phyloP scores from a whole-genome alignment of 2,329 filamentous ascomycete genomes.

The Amylocarpus encephaloides region DNA sequence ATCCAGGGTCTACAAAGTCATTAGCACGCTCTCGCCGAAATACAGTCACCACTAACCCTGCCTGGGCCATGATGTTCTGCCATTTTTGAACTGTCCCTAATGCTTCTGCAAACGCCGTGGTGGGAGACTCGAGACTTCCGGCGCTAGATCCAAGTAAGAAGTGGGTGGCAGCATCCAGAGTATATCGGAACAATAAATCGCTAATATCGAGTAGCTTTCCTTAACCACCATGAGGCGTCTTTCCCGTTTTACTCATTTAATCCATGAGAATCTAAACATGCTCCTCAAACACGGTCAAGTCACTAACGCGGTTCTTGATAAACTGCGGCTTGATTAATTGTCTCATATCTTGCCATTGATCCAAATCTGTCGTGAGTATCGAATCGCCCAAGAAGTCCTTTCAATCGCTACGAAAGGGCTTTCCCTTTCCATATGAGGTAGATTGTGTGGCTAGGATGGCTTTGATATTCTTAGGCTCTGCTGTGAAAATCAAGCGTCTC shows the following conservation, averaged over 20 bases:
- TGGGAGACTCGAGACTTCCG: conserved; percentile 48
- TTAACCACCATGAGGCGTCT: conserved; percentile 42
- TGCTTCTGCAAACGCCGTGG: conserved; percentile 67
- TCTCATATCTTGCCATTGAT: conserved; percentile 73
- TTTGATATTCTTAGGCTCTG: conserved; percentile 85
- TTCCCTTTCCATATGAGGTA: conserved; percentile 74
- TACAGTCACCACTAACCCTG: conserved; percentile 42
- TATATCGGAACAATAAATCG: conserved; percentile 77
- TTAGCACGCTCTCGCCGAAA: not conserved
- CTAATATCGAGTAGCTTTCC: conserved; percentile 61
- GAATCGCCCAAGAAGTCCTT: conserved; percentile 67
- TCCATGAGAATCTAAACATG: conserved; percentile 70
- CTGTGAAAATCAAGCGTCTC: conserved; percentile 54
- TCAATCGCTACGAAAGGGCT: conserved; percentile 69
- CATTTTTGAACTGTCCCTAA: conserved; percentile 74
- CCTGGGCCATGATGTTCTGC: conserved; percentile 60
- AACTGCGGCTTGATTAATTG: conserved; percentile 82
- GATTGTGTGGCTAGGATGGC: conserved; percentile 86
- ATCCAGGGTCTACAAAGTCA: conserved; percentile 47
- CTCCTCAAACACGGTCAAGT: conserved; percentile 73
- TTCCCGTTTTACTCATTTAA: conserved; percentile 54
- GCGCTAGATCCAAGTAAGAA: conserved; percentile 78
- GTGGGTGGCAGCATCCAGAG: conserved; percentile 78
- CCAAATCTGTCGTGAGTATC: conserved; percentile 76
- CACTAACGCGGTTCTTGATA: conserved; percentile 74